Evolutionary conservation across 805 yeast genomes (phyloP).

Genomic region (Myxozyma lipomycoides): DNA sequence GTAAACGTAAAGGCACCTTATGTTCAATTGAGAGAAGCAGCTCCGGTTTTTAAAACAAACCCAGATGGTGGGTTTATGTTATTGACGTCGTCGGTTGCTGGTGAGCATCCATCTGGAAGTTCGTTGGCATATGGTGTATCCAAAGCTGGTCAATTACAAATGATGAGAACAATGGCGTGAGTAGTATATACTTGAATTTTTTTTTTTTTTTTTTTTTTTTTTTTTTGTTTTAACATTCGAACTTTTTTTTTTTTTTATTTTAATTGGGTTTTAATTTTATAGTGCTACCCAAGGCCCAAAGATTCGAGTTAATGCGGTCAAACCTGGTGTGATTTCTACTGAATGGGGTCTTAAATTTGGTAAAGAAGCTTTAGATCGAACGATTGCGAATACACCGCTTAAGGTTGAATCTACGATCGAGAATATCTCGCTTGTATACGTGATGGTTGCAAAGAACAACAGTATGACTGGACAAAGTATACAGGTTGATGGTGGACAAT

Average conservation of each 20-base stretch:
- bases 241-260: not conserved
- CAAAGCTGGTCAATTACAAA: slow-evolving; percentile 36
- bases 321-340: slow-evolving; percentile 30
- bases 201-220: not conserved
- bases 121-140: slow-evolving; percentile 41
- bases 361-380: slow-evolving; percentile 25
- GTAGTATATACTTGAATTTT: slow-evolving; percentile 28
- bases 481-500: slow-evolving; percentile 44
- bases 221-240: not conserved
- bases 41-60: slow-evolving; percentile 8
- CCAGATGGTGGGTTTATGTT: slow-evolving; percentile 23
- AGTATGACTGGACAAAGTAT: slow-evolving; percentile 31
- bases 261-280: not conserved
- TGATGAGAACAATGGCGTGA: slow-evolving; percentile 19
- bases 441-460: slow-evolving; percentile 31
- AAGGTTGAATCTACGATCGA: slow-evolving; percentile 13
- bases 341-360: slow-evolving; percentile 35
- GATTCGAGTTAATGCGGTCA: slow-evolving; percentile 28
- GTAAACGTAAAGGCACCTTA: slow-evolving; percentile 26
- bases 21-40: slow-evolving; percentile 19
- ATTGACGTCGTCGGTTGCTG: slow-evolving; percentile 21
- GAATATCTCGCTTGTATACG: slow-evolving; percentile 32
- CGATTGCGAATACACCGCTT: slow-evolving; percentile 8
- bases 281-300: slow-evolving; percentile 23
- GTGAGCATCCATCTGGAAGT: slow-evolving; percentile 17